These are phyloP conservation scores for Sanghuangporus sanghuang DNA, from an alignment of 1,284 basidiomycete genomes.

Conservation along the genomic window DNA sequence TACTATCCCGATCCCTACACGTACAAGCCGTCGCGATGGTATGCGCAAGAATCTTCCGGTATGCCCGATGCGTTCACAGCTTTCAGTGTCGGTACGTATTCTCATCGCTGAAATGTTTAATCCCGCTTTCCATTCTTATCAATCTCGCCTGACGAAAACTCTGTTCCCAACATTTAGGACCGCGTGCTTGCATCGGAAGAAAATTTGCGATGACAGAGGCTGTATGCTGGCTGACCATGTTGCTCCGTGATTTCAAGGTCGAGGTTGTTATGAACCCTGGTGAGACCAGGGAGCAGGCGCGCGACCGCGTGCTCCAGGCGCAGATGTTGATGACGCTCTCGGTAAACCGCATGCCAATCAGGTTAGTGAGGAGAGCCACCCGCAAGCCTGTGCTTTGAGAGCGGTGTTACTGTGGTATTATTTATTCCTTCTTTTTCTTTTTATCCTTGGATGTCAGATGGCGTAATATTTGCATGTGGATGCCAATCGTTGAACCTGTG, in stretches of 20 bases:
- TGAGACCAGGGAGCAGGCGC: conserved; percentile 42
- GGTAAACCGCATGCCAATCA: conserved; percentile 36
- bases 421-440: not conserved
- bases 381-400: not conserved
- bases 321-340: conserved; percentile 36
- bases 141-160: not conserved
- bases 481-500: no score
- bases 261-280: conserved; percentile 35
- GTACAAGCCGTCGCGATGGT: conserved; percentile 38
- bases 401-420: not conserved
- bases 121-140: not conserved
- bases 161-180: conserved; percentile 28
- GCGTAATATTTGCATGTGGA: not conserved
- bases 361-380: conserved; percentile 27
- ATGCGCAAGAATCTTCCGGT: conserved; percentile 21
- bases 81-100: conserved; percentile 41
- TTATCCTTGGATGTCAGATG: not conserved
- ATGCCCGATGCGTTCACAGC: conserved; percentile 37
- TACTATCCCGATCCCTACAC: conserved; percentile 35
- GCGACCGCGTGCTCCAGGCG: conserved; percentile 37
- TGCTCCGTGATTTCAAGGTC: conserved; percentile 48
- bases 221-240: conserved; percentile 43
- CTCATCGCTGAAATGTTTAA: not conserved
- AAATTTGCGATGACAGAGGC: conserved; percentile 49
- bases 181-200: conserved; percentile 49